Percentiles rank a stretch among this genome's conserved stretches.
These are phyloP conservation scores for Edaphochlamys debaryana DNA, from an alignment of 139 green algal genomes.

Conservation along the genomic window DNA sequence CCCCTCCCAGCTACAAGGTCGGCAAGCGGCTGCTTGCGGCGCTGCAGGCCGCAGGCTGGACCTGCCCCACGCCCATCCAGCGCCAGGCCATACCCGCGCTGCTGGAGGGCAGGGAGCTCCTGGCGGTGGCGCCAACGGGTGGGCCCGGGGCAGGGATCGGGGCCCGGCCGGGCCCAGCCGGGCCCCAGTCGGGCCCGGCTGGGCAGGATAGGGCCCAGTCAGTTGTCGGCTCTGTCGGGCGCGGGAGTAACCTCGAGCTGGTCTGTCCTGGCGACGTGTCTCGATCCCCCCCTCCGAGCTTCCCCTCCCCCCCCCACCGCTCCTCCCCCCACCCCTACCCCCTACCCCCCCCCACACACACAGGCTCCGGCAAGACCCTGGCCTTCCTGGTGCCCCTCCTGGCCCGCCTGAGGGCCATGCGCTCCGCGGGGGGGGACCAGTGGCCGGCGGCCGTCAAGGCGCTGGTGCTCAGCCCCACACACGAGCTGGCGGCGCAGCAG, in stretches of 20 bases:
- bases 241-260: no score
- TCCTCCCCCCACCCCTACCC: background rate
- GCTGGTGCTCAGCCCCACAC: conserved; percentile 84
- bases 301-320: no score
- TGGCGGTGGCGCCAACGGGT: conserved; percentile 89
- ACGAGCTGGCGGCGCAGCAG: conserved; percentile 87
- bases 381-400: conserved; percentile 92
- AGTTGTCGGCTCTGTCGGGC: no score
- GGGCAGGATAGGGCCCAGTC: no score
- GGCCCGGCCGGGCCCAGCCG: background rate
- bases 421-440: background rate
- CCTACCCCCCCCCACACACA: conserved; percentile 18
- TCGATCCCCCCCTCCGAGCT: no score
- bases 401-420: conserved; percentile 32
- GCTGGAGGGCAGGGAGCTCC: conserved; percentile 75
- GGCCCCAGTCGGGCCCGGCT: no score
- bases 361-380: conserved; percentile 91
- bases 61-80: conserved; percentile 90
- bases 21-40: background rate
- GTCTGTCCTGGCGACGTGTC: no score
- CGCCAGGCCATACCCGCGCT: conserved; percentile 88
- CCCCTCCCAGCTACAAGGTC: conserved; percentile 9
- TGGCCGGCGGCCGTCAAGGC: conserved; percentile 57
- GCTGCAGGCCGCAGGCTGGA: conserved; percentile 50
- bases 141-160: conserved; percentile 30